Base-by-base conservation (phyloP, 2,329 filamentous ascomycete genomes). In the Nakataea oryzae region DNA sequence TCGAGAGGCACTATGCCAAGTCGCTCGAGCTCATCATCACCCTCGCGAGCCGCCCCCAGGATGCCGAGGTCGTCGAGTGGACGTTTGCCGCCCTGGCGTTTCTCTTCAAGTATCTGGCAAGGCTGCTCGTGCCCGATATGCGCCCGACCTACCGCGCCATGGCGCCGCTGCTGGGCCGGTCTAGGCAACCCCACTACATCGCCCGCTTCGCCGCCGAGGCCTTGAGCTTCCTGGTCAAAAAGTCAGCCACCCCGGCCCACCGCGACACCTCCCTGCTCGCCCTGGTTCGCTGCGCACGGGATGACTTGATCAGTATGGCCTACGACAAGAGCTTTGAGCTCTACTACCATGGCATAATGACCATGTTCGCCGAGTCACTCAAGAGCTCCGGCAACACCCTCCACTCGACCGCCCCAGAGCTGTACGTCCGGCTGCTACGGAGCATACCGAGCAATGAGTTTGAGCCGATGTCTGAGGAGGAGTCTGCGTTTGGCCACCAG, bases 21-120 rank as follows among this genome's bases (percentile, higher is more conserved):
- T 86, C 89, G 29, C 84, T 99, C 63, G 83, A 80, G 61, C 78
- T 96, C 61, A 86, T 99, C 62, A 84, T 90, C 54, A 85, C 86
- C 21, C 83, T 97, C 66, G 93, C 92, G 6, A 87, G 87, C 61
- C 89, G 86, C 68, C 86, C 90, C 61, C 82, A 89, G 62, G 88
- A 90, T 70, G 87, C 90, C 29, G 90, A 93, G 65, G 92, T 96
- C n/a, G 90, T 97, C 60, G 95, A 99, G 76, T 97, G 93, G 93
- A 93, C 91, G 60, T 99, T 99, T 75, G 91, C 88, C 14, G 93
- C 91, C 68, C 80, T 99, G 62, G 92, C 95, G 57, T 99, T 96
- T 80, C 80, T 97, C 54, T 97, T 99, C 83, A 99, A 99, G 72
- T 97, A 97, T 71, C 83, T 99, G 6, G 96, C 92, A 2, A 87